Evolutionary conservation across 768 basidiomycete genomes (phyloP), one percentile per base, ranked within the genome.

Genomic region (Phallus indusiatus): DNA sequence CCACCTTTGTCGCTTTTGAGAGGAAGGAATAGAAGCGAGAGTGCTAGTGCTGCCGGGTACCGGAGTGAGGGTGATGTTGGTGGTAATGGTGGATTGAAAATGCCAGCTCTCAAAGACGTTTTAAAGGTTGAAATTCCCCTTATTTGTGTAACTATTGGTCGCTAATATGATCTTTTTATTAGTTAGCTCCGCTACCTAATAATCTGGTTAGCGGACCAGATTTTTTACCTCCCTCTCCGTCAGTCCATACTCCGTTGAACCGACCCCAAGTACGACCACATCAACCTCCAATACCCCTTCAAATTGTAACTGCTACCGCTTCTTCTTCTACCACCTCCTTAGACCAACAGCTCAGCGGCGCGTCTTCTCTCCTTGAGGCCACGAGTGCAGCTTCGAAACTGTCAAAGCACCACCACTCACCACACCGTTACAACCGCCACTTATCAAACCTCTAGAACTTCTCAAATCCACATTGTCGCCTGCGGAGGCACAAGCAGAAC

Each of bases 151-250:
- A n/a, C 60, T 34, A n/a, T 20, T 33, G 14, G 3, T 20, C 22
- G 47, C n/a, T 14, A 11, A 18, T 49, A 24, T 24, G 12, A 11
- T 48, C 28, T 56, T 33, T 14, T 50, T 24, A 17, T 24, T 35
- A 58, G 56, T 21, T 58, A 22, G 28, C 20, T 37, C 56, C 56
- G n/a, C 47, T 58, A 17, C 56, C 47, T 3, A 58, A 2, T 86
- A 54, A 83, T 88, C 65, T 83, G 83, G 64, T 69, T 85, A 17
- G 85, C 84, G 34, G 81, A 84, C 70, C 64, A 51, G 88, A 90
- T 64, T 72, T 90, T 21, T 71, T 88, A 18, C 87, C 89, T 5
- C 87, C 89, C 1, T 90, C 89, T 12, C 88, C 86, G 9, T 82
- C 78, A 36, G 76, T 70, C 28, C 71, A 69, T 20, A 67, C 69